Base-by-base conservation (phyloP, 495 filamentous ascomycete species). In the Hypoxylon rickii region DNA sequence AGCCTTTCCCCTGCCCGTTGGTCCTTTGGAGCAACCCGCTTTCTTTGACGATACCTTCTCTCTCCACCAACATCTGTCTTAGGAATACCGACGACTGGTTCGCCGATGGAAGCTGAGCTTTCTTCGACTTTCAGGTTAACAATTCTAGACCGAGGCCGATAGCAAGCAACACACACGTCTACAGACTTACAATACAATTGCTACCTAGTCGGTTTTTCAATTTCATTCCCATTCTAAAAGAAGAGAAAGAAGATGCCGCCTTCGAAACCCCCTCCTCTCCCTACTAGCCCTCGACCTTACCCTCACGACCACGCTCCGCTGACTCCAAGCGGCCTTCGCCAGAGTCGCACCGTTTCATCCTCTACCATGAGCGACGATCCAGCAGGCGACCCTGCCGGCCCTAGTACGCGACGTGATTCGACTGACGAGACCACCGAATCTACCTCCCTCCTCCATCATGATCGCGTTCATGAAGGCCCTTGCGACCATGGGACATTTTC, bases 401-500 rank as follows among this genome's bases (percentile, higher is more conserved):
- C 49, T 46, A 68, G 55, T 45, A 51, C 38, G 16, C 37, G 17
- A 36, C 21, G 47, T 18, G 61, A 63, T 42, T 19, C 54, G 32
- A 19, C 49, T 13, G 66, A 74, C 22, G 70, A 70, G 5, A 65
- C 61, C 7, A 68, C 69, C 39, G 80, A 83, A 49, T 65, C 63
- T 0, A 79, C 79, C 0, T 61, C 73, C 11, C 68, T 83, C 3
- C 69, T 82, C 20, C 66, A 58, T 10, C 42, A 65, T 17, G 71
- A 75, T 39, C 66, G 59, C 17, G 64, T 64, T 2, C 78, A 82
- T 64, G 69, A 73, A 2, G 78, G 80, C 13, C 68, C 73, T 45
- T 91, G 87, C 74, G 80, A 83, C 55, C 88, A 92, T 70, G 89
- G 89, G 51, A 87, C 86, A n/a, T 89, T 91, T 68, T 90, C 87